Evolutionary conservation across 2,329 filamentous ascomycete genomes (phyloP).

Genomic region (Mycosphaerella sp.): DNA sequence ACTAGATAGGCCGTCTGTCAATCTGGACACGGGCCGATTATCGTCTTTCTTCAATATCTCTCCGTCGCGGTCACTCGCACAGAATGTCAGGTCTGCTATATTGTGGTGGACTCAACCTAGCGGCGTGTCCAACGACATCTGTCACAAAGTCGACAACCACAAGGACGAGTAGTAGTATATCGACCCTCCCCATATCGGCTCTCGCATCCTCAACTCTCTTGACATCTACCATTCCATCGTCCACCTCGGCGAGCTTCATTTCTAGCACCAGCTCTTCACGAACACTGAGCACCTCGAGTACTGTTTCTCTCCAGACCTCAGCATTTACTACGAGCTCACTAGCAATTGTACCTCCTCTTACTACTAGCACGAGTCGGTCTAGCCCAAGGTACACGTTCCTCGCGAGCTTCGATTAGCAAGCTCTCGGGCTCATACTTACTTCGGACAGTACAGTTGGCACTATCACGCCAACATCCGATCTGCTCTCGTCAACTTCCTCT

Average conservation of each 20-base stretch:
- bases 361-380: not conserved
- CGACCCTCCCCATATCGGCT: not conserved
- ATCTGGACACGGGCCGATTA: not conserved
- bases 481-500: not conserved
- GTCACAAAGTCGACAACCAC: not conserved
- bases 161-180: not conserved
- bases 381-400: not conserved
- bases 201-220: not conserved
- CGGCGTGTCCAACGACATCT: not conserved
- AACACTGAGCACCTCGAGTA: not conserved
- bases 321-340: not conserved
- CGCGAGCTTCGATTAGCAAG: not conserved
- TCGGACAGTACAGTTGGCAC: not conserved
- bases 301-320: too few species aligned
- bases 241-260: not conserved
- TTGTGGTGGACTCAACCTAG: not conserved
- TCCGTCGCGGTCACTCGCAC: not conserved
- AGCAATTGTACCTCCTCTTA: not conserved
- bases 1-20: not conserved
- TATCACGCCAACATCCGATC: not conserved
- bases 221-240: not conserved
- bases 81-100: not conserved
- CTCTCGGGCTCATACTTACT: not conserved
- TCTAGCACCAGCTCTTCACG: not conserved
- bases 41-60: not conserved